A percentile compares a stretch with the other conserved stretches of the same genome.
phyloP scores from a whole-genome alignment of 106 monocot genomes.

The Gastrodia elata region DNA sequence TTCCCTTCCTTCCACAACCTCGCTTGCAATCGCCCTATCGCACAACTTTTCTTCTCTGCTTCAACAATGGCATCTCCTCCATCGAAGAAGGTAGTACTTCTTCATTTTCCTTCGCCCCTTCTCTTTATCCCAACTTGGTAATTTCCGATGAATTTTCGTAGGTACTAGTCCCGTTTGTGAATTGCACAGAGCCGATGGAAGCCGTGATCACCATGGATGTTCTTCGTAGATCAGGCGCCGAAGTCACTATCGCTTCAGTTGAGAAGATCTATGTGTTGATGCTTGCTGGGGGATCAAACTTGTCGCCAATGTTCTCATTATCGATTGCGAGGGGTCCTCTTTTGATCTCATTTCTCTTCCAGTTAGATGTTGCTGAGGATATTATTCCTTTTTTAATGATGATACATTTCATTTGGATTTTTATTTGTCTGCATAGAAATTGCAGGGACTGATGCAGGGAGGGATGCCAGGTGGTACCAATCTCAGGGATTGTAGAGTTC shows the following conservation, averaged over 20 bases:
- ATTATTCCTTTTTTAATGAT: no score
- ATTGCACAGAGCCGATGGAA: constrained; percentile 91
- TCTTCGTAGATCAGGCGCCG: constrained; percentile 73
- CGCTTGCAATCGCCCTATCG: not conserved
- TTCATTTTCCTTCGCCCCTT: not conserved
- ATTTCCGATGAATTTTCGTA: constrained; percentile 9
- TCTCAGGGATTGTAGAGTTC: constrained; percentile 44
- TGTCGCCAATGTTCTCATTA: constrained; percentile 64
- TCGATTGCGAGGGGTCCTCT: constrained; percentile 21
- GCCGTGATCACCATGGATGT: constrained; percentile 80
- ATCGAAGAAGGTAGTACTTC: constrained; percentile 11
- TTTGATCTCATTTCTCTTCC: constrained; percentile 54
- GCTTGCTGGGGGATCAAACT: constrained; percentile 67
- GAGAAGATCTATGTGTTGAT: constrained; percentile 32
- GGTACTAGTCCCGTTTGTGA: constrained; percentile 71
- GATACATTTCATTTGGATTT: not conserved
- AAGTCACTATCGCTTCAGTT: constrained; percentile 78
- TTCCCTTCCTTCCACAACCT: constrained; percentile 8
- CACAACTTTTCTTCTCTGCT: not conserved
- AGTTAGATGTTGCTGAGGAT: constrained; percentile 1
- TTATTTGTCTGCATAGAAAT: not conserved
- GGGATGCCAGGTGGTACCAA: constrained; percentile 64
- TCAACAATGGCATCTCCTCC: constrained; percentile 27
- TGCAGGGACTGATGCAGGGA: constrained; percentile 42
- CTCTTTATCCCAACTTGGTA: not conserved